These are phyloP conservation scores for Prunus yedoensis DNA, from an alignment of 331 rosid genomes.

Conservation along the genomic window DNA sequence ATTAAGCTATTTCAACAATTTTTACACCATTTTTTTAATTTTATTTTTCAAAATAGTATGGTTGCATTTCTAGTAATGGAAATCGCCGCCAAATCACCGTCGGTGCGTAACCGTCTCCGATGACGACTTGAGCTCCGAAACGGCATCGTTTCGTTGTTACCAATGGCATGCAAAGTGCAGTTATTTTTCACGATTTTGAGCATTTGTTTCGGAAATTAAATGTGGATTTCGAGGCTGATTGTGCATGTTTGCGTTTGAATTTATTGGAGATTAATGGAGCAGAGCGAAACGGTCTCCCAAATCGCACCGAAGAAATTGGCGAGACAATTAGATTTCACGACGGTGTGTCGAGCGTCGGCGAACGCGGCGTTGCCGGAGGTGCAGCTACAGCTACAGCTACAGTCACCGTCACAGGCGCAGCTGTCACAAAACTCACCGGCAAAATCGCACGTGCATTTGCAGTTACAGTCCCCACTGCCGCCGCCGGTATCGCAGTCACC, in stretches of 20 bases:
- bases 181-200: neutral
- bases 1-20: neutral
- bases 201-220: neutral
- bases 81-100: neutral
- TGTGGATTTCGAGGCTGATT: slow-evolving; percentile 6
- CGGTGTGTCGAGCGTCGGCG: slow-evolving; percentile 21
- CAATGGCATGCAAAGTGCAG: neutral
- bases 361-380: slow-evolving; percentile 17
- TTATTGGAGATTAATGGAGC: slow-evolving; percentile 46
- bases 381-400: slow-evolving; percentile 10
- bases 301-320: slow-evolving; percentile 45
- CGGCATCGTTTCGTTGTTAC: neutral
- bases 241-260: neutral
- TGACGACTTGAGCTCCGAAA: neutral
- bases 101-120: neutral
- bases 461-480: slow-evolving; percentile 1
- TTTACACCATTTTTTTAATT: neutral
- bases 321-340: slow-evolving; percentile 64
- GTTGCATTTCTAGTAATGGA: neutral
- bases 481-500: slow-evolving; percentile 12
- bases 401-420: slow-evolving; percentile 21
- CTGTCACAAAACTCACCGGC: slow-evolving; percentile 2
- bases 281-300: slow-evolving; percentile 41
- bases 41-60: neutral
- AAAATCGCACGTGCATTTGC: neutral